A percentile compares a stretch with the other conserved stretches of the same genome.
Evolutionary conservation across 176 grass and related monocot species (phyloP).

Genomic region (Aegilops bicornis): DNA sequence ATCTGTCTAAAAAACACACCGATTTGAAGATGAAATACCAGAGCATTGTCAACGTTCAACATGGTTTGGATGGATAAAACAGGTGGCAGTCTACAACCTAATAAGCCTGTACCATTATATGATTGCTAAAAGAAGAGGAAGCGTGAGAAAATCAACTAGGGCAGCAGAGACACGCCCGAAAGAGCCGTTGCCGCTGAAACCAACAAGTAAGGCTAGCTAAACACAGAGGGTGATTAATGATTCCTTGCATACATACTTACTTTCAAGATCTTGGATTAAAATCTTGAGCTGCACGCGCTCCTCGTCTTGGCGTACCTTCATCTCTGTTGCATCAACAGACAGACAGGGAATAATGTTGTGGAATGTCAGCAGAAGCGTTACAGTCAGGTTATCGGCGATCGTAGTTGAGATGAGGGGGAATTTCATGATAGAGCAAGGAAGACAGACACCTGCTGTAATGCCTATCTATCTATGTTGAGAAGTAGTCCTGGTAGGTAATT

Average conservation of each 20-base stretch:
- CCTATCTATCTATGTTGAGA: neutral
- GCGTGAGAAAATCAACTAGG: neutral
- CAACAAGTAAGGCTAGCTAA: neutral
- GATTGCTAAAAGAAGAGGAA: neutral
- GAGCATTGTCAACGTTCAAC: too few relatives aligned
- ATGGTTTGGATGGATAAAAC: neutral
- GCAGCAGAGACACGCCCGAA: neutral
- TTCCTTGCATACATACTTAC: conserved; percentile 56
- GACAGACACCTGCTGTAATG: neutral
- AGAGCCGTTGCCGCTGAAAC: neutral
- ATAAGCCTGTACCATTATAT: neutral
- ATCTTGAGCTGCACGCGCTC: conserved; percentile 79
- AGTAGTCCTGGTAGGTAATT: neutral
- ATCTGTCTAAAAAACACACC: neutral
- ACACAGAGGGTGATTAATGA: neutral
- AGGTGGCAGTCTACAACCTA: neutral
- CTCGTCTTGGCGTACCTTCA: conserved; percentile 69
- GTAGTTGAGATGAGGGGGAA: neutral
- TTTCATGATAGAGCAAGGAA: neutral
- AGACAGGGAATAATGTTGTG: neutral
- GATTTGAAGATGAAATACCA: conserved; percentile 1
- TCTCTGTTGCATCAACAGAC: conserved; percentile 51
- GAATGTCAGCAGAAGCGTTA: conserved; percentile 5
- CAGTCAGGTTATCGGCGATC: neutral
- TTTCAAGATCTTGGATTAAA: conserved; percentile 76